Conservation (phyloP, 2,329 filamentous ascomycete species). For the Pseudogymnoascus sp. region DNA sequence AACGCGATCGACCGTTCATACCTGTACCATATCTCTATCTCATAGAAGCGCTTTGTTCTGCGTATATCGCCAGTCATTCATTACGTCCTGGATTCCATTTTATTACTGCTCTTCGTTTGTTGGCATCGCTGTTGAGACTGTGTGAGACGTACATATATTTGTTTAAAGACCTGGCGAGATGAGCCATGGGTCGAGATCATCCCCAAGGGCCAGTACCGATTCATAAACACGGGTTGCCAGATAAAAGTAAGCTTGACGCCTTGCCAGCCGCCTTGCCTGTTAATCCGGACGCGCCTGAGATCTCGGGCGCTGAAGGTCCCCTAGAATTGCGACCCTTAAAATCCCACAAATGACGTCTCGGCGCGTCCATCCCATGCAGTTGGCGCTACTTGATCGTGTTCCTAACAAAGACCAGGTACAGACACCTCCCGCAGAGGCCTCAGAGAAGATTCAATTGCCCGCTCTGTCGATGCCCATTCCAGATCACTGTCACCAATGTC, state of each 20-base stretch:
- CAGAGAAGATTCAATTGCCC: conserved; percentile 1
- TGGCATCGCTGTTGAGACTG: conserved; percentile 6
- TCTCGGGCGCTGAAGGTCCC: conserved; percentile 2
- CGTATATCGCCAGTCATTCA: conserved; percentile 4
- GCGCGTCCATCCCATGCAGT: not conserved
- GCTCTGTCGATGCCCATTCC: conserved; percentile 17
- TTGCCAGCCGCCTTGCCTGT: not conserved
- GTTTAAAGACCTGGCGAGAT: not conserved
- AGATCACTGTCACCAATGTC: conserved; percentile 24
- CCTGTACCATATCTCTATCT: not conserved
- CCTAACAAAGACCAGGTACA: not conserved
- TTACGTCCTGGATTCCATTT: not conserved
- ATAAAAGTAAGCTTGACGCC: conserved; percentile 4
- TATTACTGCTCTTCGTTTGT: not conserved
- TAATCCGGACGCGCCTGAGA: not conserved
- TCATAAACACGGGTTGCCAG: conserved; percentile 6
- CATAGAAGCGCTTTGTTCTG: not conserved
- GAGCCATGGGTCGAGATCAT: conserved; percentile 5
- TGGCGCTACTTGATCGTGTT: not conserved
- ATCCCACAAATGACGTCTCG: conserved; percentile 6
- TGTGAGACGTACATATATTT: conserved; percentile 6
- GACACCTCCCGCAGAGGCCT: not conserved
- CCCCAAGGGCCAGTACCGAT: conserved; percentile 4
- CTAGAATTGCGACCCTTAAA: conserved; percentile 6
- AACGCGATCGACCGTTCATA: not conserved